Base-by-base conservation (phyloP, 306 rosid genomes). In the Lithocarpus polystachyus region DNA sequence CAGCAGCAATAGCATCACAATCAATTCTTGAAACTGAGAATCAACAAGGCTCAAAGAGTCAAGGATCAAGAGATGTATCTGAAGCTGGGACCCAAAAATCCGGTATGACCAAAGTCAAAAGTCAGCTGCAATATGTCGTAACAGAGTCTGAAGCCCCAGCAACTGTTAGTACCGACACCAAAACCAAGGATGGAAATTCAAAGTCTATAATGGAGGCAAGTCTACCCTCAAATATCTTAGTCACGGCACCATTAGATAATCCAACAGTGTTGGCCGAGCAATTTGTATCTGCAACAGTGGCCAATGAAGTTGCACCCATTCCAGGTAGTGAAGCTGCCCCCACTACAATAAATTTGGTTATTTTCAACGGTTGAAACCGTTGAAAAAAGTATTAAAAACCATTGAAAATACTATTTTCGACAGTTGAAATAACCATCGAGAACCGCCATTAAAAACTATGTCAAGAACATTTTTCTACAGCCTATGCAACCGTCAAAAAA, bases 31-130 rank as follows among this genome's bases (percentile, higher is more conserved):
- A 43, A 60, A 70, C 68, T 48, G 78, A 67, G 60, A 33, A 76
- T 60, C 81, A 84, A 12, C 75, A 62, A 55, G 61, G 33, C 17
- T 40, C 40, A 6, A 69, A 53, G 35, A 48, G 56, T 67, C 84
- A 64, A 79, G 75, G 52, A 56, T 23, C 67, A 3, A 43, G 60
- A 13, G 61, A 29, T 1, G 45, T 73, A 62, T 76, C 57, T 43
- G 76, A 69, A 74, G 79, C 45, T n/a, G 43, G 45, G 70, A 70
- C 17, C 68, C 85, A 80, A 60, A 77, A 54, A 61, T 60, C 55
- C 0, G 52, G 24, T 45, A 10, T 28, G 17, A 33, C 31, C 10
- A 73, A 71, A 20, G 29, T 61, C n/a, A 81, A 77, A 43, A 31
- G 56, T 74, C 80, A 77, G 80, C 51, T 24, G 23, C 75, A 74